phyloP scores from a whole-genome alignment of 352 stramenopile species.

The Phytopythium aichiense region DNA sequence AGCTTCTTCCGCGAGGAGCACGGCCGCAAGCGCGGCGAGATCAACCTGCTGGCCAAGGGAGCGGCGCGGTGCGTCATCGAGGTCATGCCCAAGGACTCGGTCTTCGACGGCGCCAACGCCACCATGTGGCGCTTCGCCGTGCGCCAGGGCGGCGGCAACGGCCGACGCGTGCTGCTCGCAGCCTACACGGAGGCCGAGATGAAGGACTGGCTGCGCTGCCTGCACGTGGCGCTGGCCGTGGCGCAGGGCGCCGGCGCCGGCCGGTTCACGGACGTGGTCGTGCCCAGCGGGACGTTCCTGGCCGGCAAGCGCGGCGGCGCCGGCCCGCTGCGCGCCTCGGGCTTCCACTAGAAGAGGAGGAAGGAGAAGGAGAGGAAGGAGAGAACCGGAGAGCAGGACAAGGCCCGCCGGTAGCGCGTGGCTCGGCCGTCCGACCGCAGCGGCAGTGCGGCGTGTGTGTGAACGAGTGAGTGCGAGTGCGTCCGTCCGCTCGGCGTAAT shows the following conservation, averaged over 20 bases:
- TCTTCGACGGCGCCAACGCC: slow-evolving; percentile 66
- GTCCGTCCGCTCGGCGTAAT: slow-evolving; percentile 2
- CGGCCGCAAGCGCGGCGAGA: slow-evolving; percentile 60
- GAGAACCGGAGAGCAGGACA: neutral
- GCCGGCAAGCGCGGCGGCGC: slow-evolving; percentile 47
- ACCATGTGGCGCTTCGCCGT: slow-evolving; percentile 85
- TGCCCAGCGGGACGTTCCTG: slow-evolving; percentile 62
- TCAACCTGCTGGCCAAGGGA: slow-evolving; percentile 62
- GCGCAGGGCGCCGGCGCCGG: slow-evolving; percentile 39
- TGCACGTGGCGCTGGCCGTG: slow-evolving; percentile 67
- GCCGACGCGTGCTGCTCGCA: slow-evolving; percentile 59
- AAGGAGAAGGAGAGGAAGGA: neutral
- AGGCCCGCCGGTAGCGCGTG: neutral
- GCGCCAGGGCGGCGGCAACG: slow-evolving; percentile 28
- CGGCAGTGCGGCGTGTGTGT: neutral
- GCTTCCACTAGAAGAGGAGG: slow-evolving; percentile 3
- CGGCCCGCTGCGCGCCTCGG: slow-evolving; percentile 50
- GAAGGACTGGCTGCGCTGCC: slow-evolving; percentile 80
- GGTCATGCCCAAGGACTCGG: slow-evolving; percentile 78
- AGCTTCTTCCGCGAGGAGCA: slow-evolving; percentile 72
- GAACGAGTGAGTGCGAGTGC: neutral
- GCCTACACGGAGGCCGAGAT: slow-evolving; percentile 81
- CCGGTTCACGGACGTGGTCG: slow-evolving; percentile 66
- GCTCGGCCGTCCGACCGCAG: neutral
- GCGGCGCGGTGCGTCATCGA: slow-evolving; percentile 55